Evolutionary conservation across 164 flowering plant genomes (phyloP).

Genomic region (Vitis labrusca): DNA sequence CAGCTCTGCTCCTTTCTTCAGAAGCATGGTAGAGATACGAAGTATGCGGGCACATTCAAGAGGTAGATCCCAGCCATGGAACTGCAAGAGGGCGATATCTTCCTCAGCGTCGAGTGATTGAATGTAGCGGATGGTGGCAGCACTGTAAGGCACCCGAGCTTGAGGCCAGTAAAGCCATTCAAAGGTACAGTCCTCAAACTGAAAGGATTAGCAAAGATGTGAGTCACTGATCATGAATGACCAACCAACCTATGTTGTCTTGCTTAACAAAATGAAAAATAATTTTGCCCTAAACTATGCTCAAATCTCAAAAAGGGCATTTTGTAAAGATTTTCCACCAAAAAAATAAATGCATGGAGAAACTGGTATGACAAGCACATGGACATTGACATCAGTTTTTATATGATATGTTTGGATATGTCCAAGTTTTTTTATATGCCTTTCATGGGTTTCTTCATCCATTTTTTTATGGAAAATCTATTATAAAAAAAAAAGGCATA

Average conservation of each 20-base stretch:
- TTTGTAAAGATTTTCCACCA: too few species aligned
- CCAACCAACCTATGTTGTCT: background rate
- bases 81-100: constrained; percentile 51
- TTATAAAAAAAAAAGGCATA: too few species aligned
- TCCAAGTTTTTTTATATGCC: too few species aligned
- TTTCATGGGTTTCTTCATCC: too few species aligned
- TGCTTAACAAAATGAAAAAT: too few species aligned
- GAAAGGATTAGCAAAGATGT: constrained; percentile 13
- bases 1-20: constrained; percentile 54
- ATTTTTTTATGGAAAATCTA: too few species aligned
- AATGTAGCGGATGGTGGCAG: constrained; percentile 47
- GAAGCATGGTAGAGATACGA: constrained; percentile 62
- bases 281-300: too few species aligned
- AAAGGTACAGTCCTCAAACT: constrained; percentile 70
- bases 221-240: background rate
- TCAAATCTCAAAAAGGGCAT: too few species aligned
- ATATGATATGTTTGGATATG: too few species aligned
- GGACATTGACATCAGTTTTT: too few species aligned
- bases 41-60: constrained; percentile 44
- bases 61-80: constrained; percentile 57
- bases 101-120: constrained; percentile 52
- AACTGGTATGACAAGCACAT: too few species aligned
- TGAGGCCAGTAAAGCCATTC: constrained; percentile 78
- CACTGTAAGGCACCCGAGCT: constrained; percentile 40
- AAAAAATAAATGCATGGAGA: too few species aligned